Evolutionary conservation across 1,284 basidiomycete genomes (phyloP), one percentile per base, ranked within the genome.

Genomic region (Tetrapyrgos nigripes): DNA sequence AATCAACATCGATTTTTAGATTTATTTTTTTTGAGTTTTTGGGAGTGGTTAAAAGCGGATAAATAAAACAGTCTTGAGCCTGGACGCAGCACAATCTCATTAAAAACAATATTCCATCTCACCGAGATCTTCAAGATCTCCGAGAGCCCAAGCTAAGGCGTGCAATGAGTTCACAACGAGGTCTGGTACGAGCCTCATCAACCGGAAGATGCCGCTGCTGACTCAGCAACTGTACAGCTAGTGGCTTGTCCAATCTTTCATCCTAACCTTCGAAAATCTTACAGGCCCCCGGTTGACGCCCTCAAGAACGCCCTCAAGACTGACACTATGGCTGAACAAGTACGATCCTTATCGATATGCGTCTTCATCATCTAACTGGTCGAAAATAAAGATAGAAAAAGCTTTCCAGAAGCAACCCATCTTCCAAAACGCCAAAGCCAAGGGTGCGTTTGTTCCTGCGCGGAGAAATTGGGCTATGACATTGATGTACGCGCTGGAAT

Each of bases 401-500:
- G 92, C 93, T 68, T 98, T 85, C 85, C 95, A 97, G 82, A 98
- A 98, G 85, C 97, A 99, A 80, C 87, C 90, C 74, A 87, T 99
- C 77, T 99, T 99, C 89, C 94, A 97, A 81, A 97, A 97, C 83
- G 85, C 94, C 78, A 99, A 99, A 88, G 83, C 86, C 69, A 91
- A 90, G 74, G 93, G 94, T 94, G 81, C 76, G 92, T 88, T 48
- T 13, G 45, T 40, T 8, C 4, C 17, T 40, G 19, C 37, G 37
- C 37, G 37, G 37, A 40, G 33, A 21, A 19, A 52, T 5, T 40
- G 33, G 33, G 19, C 19, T 35, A 27, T 46, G 14, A 46, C 26
- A 2, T 31, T 43, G 43, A 47, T 54, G 14, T 46, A 11, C 31
- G 40, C 45, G 51, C 26, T 48, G 29, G 45, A 8, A 21, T 17